Base-by-base conservation (phyloP, 169 alveolate genomes). In the Cryptosporidium sp. region DNA sequence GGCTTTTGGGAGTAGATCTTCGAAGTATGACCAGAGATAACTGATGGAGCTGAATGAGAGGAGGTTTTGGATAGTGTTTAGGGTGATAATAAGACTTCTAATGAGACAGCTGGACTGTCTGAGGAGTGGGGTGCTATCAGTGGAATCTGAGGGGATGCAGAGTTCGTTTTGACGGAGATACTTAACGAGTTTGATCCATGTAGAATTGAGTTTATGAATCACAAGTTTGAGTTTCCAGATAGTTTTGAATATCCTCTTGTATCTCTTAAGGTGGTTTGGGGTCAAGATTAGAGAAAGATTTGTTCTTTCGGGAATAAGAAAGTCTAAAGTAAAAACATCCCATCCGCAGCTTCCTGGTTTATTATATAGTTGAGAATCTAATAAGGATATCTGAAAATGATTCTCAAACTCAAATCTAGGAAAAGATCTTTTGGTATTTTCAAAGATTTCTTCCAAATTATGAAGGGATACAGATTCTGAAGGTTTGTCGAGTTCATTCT, bases 321-420 rank as follows among this genome's bases (percentile, higher is more conserved):
- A 93, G 62, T 94, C 95, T 18, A 94, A 74, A 37, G 93, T 84
- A 73, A 93, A 94, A 45, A 92, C 89, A 68, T 94, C 96, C 97
- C 97, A 94, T 0, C 97, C 97, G 10, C 91, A 85, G 43, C 93
- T 94, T 3, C 94, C 97, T 14, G 94, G 93, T 9, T 55, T 55
- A 26, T 55, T 55, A 55, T 55, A 55, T n/a, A 21, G 5, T 5
- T 55, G 67, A 55, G 4, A 16, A n/a, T 55, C 67, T 26, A 55
- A 26, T 55, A 55, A 23, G 4, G 67, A 55, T n/a, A 55, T 37
- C 37, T 55, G 67, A 26, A 55, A 26, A 55, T 55, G 18, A n/a
- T 26, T 33, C 21, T 71, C 23, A 18, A 23, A 37, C 67, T 41
- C 43, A 70, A 70, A 59, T 21, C 26, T 39, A 16, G 55, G 37